Evolutionary conservation across 2,329 filamentous ascomycete species (phyloP).

Genomic region (Phialophora chinensis): DNA sequence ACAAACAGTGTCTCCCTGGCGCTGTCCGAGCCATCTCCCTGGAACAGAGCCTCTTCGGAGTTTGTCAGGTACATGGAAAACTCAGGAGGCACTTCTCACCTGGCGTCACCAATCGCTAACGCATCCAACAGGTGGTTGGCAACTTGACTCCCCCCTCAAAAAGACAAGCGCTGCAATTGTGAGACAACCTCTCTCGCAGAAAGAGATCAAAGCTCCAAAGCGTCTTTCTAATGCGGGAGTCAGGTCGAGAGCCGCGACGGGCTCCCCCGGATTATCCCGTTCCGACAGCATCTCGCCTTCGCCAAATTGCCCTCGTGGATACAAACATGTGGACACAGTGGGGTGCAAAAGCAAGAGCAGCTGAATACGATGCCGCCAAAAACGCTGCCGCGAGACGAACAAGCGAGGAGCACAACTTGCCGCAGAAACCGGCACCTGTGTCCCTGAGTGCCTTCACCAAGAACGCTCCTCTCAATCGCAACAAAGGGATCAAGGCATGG

Average conservation of each 20-base stretch:
- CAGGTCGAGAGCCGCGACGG: constrained; percentile 5
- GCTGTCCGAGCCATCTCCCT: neutral
- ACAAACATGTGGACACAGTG: constrained; percentile 17
- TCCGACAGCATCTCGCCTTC: neutral
- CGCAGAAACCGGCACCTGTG: constrained; percentile 36
- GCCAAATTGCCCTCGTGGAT: neutral
- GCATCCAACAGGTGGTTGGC: neutral
- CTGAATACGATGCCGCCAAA: constrained; percentile 39
- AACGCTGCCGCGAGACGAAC: constrained; percentile 39
- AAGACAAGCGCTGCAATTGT: neutral
- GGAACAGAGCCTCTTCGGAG: neutral
- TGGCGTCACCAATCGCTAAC: neutral
- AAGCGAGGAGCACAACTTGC: constrained; percentile 38
- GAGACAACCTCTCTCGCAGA: neutral
- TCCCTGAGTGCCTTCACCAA: constrained; percentile 39
- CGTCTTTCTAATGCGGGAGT: constrained; percentile 2
- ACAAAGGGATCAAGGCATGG: constrained; percentile 40
- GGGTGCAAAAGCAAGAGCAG: constrained; percentile 39
- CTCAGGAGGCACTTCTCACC: neutral
- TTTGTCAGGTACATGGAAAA: neutral
- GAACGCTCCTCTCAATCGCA: constrained; percentile 34
- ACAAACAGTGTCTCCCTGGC: neutral
- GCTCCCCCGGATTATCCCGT: neutral
- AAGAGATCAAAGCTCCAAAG: neutral
- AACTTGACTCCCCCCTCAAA: neutral